These are phyloP conservation scores for Tylopilus rubrobrunneus DNA, from an alignment of 768 basidiomycete genomes.

Conservation along the genomic window DNA sequence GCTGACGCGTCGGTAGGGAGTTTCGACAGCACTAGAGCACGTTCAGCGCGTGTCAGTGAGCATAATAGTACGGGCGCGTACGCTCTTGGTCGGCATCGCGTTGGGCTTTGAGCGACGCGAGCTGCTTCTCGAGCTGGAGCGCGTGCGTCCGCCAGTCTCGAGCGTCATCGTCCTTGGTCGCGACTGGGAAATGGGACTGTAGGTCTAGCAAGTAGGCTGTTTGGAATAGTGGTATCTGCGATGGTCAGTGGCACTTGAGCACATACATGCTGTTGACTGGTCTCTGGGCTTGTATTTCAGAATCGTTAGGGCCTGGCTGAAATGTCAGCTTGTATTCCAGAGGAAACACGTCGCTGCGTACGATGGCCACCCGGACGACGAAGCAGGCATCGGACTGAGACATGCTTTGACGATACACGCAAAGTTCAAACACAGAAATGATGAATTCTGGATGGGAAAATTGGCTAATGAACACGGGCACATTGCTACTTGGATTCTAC, in stretches of 20 bases:
- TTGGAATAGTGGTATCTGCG: background rate
- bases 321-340: background rate
- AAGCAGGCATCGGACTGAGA: constrained; percentile 9
- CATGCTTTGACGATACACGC: constrained; percentile 2
- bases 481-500: constrained; percentile 20
- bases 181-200: constrained; percentile 22
- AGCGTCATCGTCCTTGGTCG: background rate
- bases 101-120: constrained; percentile 18
- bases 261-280: constrained; percentile 23
- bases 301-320: constrained; percentile 16
- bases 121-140: constrained; percentile 26
- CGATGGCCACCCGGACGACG: constrained; percentile 23
- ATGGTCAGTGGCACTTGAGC: too few species aligned
- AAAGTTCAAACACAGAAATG: background rate
- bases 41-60: background rate
- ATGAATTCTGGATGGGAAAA: background rate
- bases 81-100: constrained; percentile 23
- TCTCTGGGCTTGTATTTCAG: constrained; percentile 26
- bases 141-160: constrained; percentile 26
- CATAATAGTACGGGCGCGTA: constrained; percentile 5
- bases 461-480: constrained; percentile 6
- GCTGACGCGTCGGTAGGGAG: constrained; percentile 10
- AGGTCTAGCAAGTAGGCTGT: constrained; percentile 29
- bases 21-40: constrained; percentile 19
- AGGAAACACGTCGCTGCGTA: constrained; percentile 7